Percentiles rank a stretch among this genome's conserved stretches.
phyloP scores from a whole-genome alignment of 768 basidiomycete species.

The Xanthoconium stramineum region DNA sequence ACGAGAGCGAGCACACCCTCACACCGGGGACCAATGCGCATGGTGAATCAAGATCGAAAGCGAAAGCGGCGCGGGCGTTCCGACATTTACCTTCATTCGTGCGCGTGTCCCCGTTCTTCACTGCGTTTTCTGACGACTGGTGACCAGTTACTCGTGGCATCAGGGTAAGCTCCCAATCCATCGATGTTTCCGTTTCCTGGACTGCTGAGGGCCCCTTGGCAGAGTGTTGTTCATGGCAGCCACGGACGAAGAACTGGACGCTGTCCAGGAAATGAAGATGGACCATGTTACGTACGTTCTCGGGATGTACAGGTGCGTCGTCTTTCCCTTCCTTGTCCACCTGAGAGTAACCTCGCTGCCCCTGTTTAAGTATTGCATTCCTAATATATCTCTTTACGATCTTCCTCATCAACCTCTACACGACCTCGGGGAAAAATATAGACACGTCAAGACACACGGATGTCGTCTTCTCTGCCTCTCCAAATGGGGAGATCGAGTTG shows the following conservation, averaged over 20 bases:
- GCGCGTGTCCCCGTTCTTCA: conserved; percentile 33
- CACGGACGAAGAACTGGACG: conserved; percentile 85
- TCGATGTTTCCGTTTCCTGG: neutral
- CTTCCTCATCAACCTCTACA: conserved; percentile 66
- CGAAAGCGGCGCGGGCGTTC: conserved; percentile 57
- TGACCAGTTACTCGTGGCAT: conserved; percentile 61
- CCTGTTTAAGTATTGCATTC: conserved; percentile 51
- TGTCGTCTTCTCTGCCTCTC: conserved; percentile 22
- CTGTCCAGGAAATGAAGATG: conserved; percentile 68
- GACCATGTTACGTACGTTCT: conserved; percentile 91
- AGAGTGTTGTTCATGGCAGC: conserved; percentile 89
- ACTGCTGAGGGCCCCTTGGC: neutral
- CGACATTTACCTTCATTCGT: conserved; percentile 89
- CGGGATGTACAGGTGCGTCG: conserved; percentile 71
- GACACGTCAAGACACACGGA: conserved; percentile 3
- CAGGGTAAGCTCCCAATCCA: conserved; percentile 49
- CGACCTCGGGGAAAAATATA: conserved; percentile 59
- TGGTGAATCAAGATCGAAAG: conserved; percentile 20
- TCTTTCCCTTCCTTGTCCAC: neutral
- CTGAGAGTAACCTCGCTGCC: neutral
- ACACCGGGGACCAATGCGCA: conserved; percentile 33
- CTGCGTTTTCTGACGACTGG: neutral
- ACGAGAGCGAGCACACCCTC: conserved; percentile 68
- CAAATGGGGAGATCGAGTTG: conserved; percentile 42
- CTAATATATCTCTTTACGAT: conserved; percentile 71